Evolutionary conservation across 805 yeast genomes (phyloP), one percentile per base, ranked within the genome.

Genomic region (Torulaspora microellipsoides): DNA sequence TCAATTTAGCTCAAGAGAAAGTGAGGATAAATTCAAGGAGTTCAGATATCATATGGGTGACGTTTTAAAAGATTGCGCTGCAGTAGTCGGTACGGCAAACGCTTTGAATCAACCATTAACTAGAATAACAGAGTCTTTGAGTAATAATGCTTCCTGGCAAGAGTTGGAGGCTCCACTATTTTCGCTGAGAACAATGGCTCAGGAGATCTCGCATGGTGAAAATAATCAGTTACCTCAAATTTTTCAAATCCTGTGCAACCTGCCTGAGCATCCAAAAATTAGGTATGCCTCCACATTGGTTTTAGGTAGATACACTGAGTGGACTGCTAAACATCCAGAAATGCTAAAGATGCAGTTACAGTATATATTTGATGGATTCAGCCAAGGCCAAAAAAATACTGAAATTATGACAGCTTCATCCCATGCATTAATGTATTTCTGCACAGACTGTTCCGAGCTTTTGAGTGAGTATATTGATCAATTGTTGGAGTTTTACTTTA

Each of bases 21-120:
- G 78, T 43, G 95, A 89, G 59, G 99, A 95, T 59, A 86, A 88
- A 64, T 93, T 93, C 63, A 81, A 86, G 57, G 95, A 88, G 46
- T 93, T 91, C 66, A 76, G 99, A 58, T 93, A 93, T 65, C 96
- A 88, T 44, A 86, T 93, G 85, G 98, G 98, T 31, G 98, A 93
- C 62, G 96, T 91, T n/a, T 69, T 93, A 48, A 95, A 95, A 60
- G 95, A 89, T 60, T 89, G 98, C 69, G 86, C 97, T 54, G 85
- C 86, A 1, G 91, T 93, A 3, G 80, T 87, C 34, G 98, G 98
- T 1, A 73, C 95, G 2, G 67, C 76, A 8, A 69, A 66, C 32
- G 88, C 96, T 0, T 70, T 93, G 29, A 64, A 68, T 15, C 81
- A 85, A 42, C 95, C 96, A 14, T 83, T 80, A 54, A 67, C 68